These are phyloP conservation scores for Candida golubevii DNA, from an alignment of 805 yeast genomes.

Conservation along the genomic window DNA sequence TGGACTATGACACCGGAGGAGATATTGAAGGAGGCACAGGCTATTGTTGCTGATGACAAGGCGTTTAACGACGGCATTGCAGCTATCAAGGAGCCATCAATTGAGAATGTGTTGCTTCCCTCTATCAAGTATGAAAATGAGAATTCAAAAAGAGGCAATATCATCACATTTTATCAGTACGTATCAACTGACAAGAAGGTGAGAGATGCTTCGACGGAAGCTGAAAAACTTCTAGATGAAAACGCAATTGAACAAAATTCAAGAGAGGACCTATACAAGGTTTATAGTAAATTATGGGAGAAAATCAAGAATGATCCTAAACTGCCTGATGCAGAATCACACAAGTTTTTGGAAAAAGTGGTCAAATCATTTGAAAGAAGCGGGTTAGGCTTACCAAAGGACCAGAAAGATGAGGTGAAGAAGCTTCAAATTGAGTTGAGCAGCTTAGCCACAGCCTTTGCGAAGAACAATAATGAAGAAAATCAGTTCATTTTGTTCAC, in stretches of 20 bases:
- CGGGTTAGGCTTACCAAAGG: constrained; percentile 61
- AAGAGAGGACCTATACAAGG: constrained; percentile 61
- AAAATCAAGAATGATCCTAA: constrained; percentile 20
- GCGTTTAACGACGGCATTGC: constrained; percentile 53
- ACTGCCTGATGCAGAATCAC: constrained; percentile 46
- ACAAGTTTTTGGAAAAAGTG: constrained; percentile 52
- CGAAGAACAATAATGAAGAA: constrained; percentile 69
- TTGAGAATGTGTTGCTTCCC: constrained; percentile 54
- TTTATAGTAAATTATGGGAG: constrained; percentile 50
- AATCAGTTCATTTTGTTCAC: constrained; percentile 58
- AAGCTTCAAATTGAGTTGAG: constrained; percentile 57
- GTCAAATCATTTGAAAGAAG: constrained; percentile 57
- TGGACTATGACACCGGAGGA: constrained; percentile 61
- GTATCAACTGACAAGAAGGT: constrained; percentile 62
- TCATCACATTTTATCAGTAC: constrained; percentile 64
- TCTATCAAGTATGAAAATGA: constrained; percentile 49
- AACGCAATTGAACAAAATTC: constrained; percentile 59
- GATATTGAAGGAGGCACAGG: constrained; percentile 40
- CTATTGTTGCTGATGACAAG: constrained; percentile 38
- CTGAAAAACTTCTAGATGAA: constrained; percentile 54
- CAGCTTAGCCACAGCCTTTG: constrained; percentile 51
- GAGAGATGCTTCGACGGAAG: constrained; percentile 66
- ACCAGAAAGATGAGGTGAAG: constrained; percentile 52
- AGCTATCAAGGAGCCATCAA: constrained; percentile 43
- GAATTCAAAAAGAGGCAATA: constrained; percentile 42